Conservation (phyloP, 2,329 filamentous ascomycete species). For the Bipolaris gigantea region DNA sequence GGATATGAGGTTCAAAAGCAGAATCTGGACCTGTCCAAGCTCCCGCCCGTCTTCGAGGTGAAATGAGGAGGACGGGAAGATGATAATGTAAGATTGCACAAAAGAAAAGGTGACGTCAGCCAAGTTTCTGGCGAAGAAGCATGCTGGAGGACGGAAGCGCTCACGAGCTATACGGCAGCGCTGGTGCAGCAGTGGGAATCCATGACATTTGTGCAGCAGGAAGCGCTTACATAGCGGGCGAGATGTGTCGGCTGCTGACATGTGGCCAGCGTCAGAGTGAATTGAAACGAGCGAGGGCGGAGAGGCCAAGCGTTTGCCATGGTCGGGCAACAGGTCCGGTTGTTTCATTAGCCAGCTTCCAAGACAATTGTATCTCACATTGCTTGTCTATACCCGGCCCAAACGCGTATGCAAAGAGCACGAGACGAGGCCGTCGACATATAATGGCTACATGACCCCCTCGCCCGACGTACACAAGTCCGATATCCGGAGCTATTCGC, state of each 20-base stretch:
- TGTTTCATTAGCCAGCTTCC: slow-evolving; percentile 10
- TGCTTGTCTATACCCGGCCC: neutral
- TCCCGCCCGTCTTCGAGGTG: neutral
- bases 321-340: slow-evolving; percentile 8
- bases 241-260: neutral
- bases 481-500: too few relatives aligned
- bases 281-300: slow-evolving; percentile 2
- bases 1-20: too few relatives aligned
- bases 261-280: neutral
- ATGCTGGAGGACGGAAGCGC: neutral
- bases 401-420: neutral
- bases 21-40: too few relatives aligned
- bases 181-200: neutral
- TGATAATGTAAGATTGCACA: neutral
- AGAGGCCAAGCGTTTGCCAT: slow-evolving; percentile 8
- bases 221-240: neutral
- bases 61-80: neutral
- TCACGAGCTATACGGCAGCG: neutral
- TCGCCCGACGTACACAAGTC: too few relatives aligned
- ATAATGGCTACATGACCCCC: neutral
- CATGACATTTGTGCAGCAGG: neutral
- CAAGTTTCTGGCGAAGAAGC: neutral
- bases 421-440: neutral
- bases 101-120: neutral
- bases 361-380: slow-evolving; percentile 6